Evolutionary conservation across 1,284 basidiomycete genomes (phyloP), one percentile per base, ranked within the genome.

Genomic region (Pascua sp.): DNA sequence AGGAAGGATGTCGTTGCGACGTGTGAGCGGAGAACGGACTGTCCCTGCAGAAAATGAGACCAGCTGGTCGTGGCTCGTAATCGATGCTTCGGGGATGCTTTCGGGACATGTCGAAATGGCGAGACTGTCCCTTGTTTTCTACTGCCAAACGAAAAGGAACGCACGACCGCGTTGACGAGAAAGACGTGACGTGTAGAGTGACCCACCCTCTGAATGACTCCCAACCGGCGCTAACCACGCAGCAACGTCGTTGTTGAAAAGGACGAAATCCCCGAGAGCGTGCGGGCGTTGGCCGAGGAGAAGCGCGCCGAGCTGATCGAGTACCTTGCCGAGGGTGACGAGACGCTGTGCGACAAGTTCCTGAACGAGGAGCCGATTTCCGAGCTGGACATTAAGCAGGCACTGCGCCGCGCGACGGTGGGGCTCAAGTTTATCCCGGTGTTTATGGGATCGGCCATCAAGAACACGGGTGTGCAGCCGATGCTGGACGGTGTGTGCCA

Each of bases 401-500:
- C 93, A 12, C 89, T 99, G 67, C 87, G 94, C 42, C 89, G 95
- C 40, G 84, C 91, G 5, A 98, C 96, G 1, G 85, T 91, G 65
- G 78, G 81, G 10, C 86, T 94, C 72, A 91, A 90, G 68, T 98
- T 98, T 78, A 90, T 90, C 0, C 96, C 96, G 1, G 96, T 98
- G 57, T 98, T 97, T 80, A 81, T 98, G 62, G 96, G 96, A 43
- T 96, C 93, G 8, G 96, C 96, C 0, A 89, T 98, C 75, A 98
- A 98, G 81, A 98, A 99, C 78, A 96, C 92, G 18, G 92, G 86
- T 55, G 90, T 99, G 4, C 96, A 98, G 76, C 85, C 92, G 15
- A 82, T 98, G 64, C 83, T 99, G 17, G 94, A 98, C 70, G 96
- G 94, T 65, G 87, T 98, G 39, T 95, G 92, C 73, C 82, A 88